Evolutionary conservation across 495 filamentous ascomycete genomes (phyloP).

Genomic region (Annulohypoxylon bovei): DNA sequence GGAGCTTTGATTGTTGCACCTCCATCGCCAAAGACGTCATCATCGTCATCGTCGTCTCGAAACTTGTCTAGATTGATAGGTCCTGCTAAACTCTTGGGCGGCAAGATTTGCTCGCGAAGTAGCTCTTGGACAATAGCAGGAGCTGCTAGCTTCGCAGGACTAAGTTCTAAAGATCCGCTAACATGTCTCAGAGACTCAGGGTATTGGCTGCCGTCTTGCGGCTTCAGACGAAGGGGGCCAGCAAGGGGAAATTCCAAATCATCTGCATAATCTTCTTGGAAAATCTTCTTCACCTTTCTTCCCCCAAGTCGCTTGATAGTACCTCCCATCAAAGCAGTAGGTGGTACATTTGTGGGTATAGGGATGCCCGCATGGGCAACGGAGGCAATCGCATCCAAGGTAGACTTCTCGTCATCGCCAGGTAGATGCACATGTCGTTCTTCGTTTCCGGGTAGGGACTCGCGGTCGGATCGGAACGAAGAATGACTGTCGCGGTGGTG

Average conservation of each 20-base stretch:
- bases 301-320: constrained; percentile 92
- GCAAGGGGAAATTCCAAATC: constrained; percentile 82
- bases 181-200: constrained; percentile 75
- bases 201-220: constrained; percentile 66
- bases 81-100: constrained; percentile 44
- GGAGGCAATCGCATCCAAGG: constrained; percentile 82
- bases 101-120: constrained; percentile 14
- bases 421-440: constrained; percentile 84
- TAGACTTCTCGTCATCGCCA: constrained; percentile 81
- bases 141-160: constrained; percentile 52
- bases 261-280: constrained; percentile 89
- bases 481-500: constrained; percentile 77
- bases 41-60: constrained; percentile 68
- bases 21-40: constrained; percentile 69
- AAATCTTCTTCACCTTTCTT: constrained; percentile 78
- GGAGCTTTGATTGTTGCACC: constrained; percentile 73
- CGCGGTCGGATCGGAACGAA: constrained; percentile 82
- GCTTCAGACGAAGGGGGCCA: constrained; percentile 71
- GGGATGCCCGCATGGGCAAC: constrained; percentile 91
- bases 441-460: constrained; percentile 79
- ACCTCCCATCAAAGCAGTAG: constrained; percentile 91
- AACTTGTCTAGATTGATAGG: constrained; percentile 66
- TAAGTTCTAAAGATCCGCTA: constrained; percentile 56
- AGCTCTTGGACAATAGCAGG: constrained; percentile 32
- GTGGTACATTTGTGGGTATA: constrained; percentile 87